phyloP scores from a whole-genome alignment of 1,284 basidiomycete genomes.

The Porogramme epimiltina region DNA sequence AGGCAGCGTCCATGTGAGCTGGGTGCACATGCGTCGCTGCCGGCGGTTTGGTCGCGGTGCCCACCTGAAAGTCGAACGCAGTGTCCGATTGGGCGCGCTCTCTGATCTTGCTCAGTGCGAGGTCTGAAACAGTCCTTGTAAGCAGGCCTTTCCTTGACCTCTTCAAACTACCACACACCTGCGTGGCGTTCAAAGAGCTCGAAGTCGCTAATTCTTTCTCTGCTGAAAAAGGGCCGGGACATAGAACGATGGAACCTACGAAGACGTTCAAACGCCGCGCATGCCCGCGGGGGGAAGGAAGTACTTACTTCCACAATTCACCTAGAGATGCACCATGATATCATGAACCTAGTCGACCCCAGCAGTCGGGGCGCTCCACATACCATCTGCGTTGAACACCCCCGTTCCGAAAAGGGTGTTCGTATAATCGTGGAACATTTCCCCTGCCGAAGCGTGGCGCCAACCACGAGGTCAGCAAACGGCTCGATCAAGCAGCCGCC shows the following conservation, averaged over 20 bases:
- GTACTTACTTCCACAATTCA: constrained; percentile 41
- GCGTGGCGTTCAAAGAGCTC: constrained; percentile 48
- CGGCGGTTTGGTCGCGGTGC: constrained; percentile 11
- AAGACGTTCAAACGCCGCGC: neutral
- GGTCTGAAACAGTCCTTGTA: constrained; percentile 18
- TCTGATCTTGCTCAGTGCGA: constrained; percentile 35
- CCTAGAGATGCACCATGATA: constrained; percentile 26
- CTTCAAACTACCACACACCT: constrained; percentile 16
- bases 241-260: constrained; percentile 44
- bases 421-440: constrained; percentile 25
- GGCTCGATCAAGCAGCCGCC: neutral
- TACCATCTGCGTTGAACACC: constrained; percentile 50
- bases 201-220: constrained; percentile 43
- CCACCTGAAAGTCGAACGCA: constrained; percentile 40
- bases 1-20: neutral
- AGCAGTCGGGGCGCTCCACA: constrained; percentile 1
- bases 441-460: neutral
- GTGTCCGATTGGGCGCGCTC: constrained; percentile 35
- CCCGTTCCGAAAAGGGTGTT: constrained; percentile 43
- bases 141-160: no score
- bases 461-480: neutral
- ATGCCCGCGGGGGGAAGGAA: neutral
- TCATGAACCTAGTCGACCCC: neutral
- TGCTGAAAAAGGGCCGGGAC: constrained; percentile 37
- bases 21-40: constrained; percentile 24